Evolutionary conservation across 306 rosid genomes (phyloP).

Genomic region (Acacia acuminata): DNA sequence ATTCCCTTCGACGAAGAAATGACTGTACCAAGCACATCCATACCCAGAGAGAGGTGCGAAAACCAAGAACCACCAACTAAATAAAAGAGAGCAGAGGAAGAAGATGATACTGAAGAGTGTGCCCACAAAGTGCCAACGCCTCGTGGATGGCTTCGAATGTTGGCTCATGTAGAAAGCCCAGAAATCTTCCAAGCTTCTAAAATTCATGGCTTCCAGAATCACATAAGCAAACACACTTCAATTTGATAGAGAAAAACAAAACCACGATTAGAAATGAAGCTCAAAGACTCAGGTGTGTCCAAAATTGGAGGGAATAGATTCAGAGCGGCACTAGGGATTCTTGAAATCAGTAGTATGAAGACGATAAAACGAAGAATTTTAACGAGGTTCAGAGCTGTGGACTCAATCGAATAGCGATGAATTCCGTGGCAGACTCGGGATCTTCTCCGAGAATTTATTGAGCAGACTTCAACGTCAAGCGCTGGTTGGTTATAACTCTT

Average conservation of each 20-base stretch:
- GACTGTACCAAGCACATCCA: constrained; percentile 98
- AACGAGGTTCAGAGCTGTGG: background rate
- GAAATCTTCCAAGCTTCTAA: constrained; percentile 92
- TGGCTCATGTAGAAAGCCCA: constrained; percentile 92
- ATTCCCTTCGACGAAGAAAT: constrained; percentile 88
- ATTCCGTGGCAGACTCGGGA: background rate
- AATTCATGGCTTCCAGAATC: constrained; percentile 60
- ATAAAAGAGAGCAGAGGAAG: constrained; percentile 56
- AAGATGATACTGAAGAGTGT: constrained; percentile 62
- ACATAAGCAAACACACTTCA: constrained; percentile 23
- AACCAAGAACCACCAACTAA: constrained; percentile 83
- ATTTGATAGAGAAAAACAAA: background rate
- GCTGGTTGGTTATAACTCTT: background rate
- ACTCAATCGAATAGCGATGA: background rate
- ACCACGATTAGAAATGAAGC: constrained; percentile 28
- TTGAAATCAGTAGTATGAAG: constrained; percentile 11
- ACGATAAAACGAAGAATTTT: constrained; percentile 9
- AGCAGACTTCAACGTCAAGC: background rate
- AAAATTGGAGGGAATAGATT: constrained; percentile 31
- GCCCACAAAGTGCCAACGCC: constrained; percentile 94
- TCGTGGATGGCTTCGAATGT: constrained; percentile 84
- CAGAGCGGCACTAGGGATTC: constrained; percentile 2
- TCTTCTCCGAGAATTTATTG: background rate
- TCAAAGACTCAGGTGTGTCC: background rate
- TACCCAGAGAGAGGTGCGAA: constrained; percentile 79